phyloP scores from a whole-genome alignment of 495 filamentous ascomycete genomes.

The Lasiosphaeria miniovina region DNA sequence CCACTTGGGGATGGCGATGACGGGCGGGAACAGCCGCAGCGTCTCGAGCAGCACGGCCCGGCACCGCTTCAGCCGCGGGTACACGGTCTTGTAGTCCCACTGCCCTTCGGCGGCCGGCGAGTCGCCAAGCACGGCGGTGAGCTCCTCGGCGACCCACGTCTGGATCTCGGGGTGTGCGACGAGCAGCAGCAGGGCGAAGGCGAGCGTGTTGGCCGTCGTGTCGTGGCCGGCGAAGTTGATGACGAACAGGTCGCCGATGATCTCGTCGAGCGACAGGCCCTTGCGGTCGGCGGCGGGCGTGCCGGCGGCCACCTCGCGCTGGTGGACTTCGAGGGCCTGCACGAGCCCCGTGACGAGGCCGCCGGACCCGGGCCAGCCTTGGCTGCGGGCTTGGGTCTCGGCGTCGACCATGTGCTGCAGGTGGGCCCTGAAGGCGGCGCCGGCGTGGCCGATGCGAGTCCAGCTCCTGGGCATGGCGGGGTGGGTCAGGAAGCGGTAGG shows the following conservation, averaged over 20 bases:
- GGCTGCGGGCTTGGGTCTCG: conserved; percentile 2
- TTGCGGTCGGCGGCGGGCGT: conserved; percentile 1
- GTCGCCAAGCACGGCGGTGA: conserved; percentile 21
- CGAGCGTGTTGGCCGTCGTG: conserved; percentile 50
- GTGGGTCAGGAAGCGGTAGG: conserved; percentile 19
- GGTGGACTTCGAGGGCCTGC: conserved; percentile 10
- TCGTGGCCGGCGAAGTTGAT: conserved; percentile 56
- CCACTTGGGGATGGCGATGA: conserved; percentile 41
- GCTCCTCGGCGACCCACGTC: conserved; percentile 29
- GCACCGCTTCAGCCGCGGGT: conserved; percentile 41
- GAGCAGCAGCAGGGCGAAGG: conserved; percentile 46
- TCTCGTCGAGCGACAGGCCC: conserved; percentile 29
- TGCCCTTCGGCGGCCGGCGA: conserved; percentile 9
- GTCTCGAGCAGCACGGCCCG: conserved; percentile 51
- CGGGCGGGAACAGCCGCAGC: conserved; percentile 46
- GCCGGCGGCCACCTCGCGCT: background rate
- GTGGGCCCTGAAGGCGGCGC: conserved; percentile 26
- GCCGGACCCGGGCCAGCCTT: background rate
- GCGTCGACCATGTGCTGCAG: conserved; percentile 27
- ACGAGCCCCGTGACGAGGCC: conserved; percentile 19
- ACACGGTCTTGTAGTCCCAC: conserved; percentile 42
- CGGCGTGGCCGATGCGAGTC: conserved; percentile 22
- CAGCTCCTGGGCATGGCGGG: conserved; percentile 21
- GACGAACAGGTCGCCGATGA: conserved; percentile 53
- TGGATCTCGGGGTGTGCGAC: conserved; percentile 48